Base-by-base conservation (phyloP, 176 grass and related monocot species). In the bread wheat (Triticum aestivum) region DNA sequence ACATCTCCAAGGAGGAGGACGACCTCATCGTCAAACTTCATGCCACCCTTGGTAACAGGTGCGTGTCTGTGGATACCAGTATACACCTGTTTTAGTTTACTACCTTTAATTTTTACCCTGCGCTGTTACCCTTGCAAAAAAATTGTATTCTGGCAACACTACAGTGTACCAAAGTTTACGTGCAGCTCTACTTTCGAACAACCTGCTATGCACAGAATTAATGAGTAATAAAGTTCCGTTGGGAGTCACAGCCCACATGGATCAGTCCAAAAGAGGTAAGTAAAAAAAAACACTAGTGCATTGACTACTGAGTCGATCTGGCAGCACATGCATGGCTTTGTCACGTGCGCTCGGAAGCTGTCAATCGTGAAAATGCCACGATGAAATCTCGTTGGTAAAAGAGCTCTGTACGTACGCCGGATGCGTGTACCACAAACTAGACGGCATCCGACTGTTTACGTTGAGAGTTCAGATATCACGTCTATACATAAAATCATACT, bases 11-110 rank as follows among this genome's bases (percentile, higher is more conserved):
- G 78, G 88, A 98, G 32, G 96, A 98, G 34, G 93, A 95, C 38
- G 91, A 98, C 64, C 79, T 87, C 88, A 92, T 98, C 70, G 67
- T 93, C 84, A 91, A 94, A 86, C 91, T 98, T 68, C 96, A 95
- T 52, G 62, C 89, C 67, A 83, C 93, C 51, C 91, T 98, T 45
- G 96, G 96, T 9, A 98, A 95, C 90, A 98, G 88, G 96, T 95
- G 79, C 38, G 24, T 4, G 9, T 20, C 5, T 18, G 11, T 39
- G 33, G 12, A 12, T 79, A 23, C n/a, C 4, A 34, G 18, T 71
- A 44, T 34, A 29, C 71, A 11, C 7, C 8, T 76, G 4, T 18
- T 49, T 47, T 15, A 4, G 11, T 47, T 8, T 74, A 49, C 41
- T 49, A 49, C 41, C 23, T 45, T 41, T 4, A 47, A 49, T 74